phyloP scores from a whole-genome alignment of 768 basidiomycete genomes.

The Lanmaoa pseudosensibilis region DNA sequence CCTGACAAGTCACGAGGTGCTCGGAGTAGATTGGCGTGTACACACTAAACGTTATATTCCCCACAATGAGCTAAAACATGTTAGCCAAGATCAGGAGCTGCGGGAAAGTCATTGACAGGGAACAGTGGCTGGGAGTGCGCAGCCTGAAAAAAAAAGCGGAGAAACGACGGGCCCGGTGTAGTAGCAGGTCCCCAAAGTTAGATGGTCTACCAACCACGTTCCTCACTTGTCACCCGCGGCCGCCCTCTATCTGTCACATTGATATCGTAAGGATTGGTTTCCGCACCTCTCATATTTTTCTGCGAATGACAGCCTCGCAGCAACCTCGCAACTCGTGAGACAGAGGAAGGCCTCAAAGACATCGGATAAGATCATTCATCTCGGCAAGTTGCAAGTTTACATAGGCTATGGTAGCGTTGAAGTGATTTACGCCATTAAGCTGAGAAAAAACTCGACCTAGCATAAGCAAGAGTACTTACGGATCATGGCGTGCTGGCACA shows the following conservation, averaged over 20 bases:
- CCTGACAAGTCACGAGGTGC: conserved; percentile 10
- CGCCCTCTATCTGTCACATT: conserved; percentile 8
- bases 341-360: not conserved
- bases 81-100: conserved; percentile 15
- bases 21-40: conserved; percentile 10
- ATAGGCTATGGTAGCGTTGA: conserved; percentile 3
- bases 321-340: conserved; percentile 13
- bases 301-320: conserved; percentile 1
- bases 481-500: conserved; percentile 3
- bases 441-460: not conserved
- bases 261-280: conserved; percentile 10
- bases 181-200: not conserved
- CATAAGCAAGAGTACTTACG: not conserved
- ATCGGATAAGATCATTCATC: conserved; percentile 11
- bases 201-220: conserved; percentile 7
- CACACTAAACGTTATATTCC: conserved; percentile 22
- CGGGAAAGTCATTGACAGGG: not conserved
- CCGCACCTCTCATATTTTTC: conserved; percentile 1
- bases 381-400: conserved; percentile 6
- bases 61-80: conserved; percentile 26
- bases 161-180: not conserved
- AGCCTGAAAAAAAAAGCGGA: not conserved
- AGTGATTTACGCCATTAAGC: conserved; percentile 7
- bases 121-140: not conserved
- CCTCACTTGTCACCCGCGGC: conserved; percentile 10